These are phyloP conservation scores for Kwoniella newhampshirensis DNA, from an alignment of 768 basidiomycete genomes.

Conservation along the genomic window DNA sequence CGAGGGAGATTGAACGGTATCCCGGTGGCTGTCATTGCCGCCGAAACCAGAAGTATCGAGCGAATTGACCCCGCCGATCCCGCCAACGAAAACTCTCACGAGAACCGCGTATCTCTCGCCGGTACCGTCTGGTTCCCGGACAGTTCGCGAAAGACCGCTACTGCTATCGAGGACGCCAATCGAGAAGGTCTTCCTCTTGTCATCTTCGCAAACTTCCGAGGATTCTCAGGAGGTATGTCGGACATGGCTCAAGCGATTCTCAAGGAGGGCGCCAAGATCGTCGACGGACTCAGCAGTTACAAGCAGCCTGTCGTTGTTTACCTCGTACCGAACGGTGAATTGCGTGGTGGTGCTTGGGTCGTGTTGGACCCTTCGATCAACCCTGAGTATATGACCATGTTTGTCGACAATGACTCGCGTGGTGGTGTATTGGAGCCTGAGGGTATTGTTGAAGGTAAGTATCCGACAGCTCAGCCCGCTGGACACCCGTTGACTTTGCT, in stretches of 20 bases:
- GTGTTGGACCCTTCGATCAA: constrained; percentile 98
- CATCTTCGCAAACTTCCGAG: constrained; percentile 99
- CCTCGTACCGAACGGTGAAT: constrained; percentile 96
- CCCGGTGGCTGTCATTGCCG: constrained; percentile 95
- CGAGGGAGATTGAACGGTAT: constrained; percentile 95
- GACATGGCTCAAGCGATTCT: constrained; percentile 81
- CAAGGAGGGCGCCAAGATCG: constrained; percentile 97
- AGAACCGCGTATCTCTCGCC: constrained; percentile 98
- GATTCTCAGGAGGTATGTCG: constrained; percentile 85
- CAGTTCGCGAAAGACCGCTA: constrained; percentile 98
- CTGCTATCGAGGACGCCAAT: constrained; percentile 98
- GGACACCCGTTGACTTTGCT: neutral
- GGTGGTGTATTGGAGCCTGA: constrained; percentile 95
- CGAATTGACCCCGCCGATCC: constrained; percentile 96
- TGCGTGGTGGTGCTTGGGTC: constrained; percentile 99
- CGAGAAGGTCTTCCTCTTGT: constrained; percentile 94
- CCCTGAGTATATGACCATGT: constrained; percentile 98
- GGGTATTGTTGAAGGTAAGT: constrained; percentile 95
- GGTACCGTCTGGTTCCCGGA: constrained; percentile 98
- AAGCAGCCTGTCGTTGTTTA: constrained; percentile 98
- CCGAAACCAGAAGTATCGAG: constrained; percentile 84
- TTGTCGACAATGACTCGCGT: constrained; percentile 90
- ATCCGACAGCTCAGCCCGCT: neutral
- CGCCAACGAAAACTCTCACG: constrained; percentile 92
- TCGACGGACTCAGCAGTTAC: constrained; percentile 94